phyloP scores from a whole-genome alignment of 345 rosid genomes.

The Nasturtium officinale region DNA sequence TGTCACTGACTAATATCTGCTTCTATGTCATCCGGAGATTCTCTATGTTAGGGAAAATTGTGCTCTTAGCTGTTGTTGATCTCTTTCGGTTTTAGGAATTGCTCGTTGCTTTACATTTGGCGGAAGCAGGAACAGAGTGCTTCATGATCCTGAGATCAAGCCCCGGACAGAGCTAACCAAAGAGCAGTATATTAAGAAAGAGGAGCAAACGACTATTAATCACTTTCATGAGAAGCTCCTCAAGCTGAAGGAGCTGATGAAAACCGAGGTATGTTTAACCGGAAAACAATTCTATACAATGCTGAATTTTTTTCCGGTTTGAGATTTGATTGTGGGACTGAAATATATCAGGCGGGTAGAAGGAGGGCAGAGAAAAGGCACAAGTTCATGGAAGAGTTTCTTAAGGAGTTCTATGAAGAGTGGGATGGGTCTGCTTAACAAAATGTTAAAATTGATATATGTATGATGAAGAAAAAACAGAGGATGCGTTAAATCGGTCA shows the following conservation, averaged over 20 bases:
- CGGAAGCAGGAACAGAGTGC: slow-evolving; percentile 73
- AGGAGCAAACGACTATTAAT: slow-evolving; percentile 78
- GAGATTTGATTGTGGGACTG: slow-evolving; percentile 5
- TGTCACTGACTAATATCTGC: neutral
- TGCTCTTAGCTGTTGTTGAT: neutral
- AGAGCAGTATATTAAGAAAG: slow-evolving; percentile 73
- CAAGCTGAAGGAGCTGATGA: slow-evolving; percentile 77
- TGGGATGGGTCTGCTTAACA: slow-evolving; percentile 74
- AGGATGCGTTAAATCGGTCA: neutral
- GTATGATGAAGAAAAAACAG: slow-evolving; percentile 9
- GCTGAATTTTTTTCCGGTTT: neutral
- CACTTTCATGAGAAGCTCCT: slow-evolving; percentile 90
- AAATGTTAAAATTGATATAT: slow-evolving; percentile 17
- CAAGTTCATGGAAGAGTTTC: slow-evolving; percentile 70
- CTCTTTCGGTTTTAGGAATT: slow-evolving; percentile 55
- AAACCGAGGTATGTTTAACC: slow-evolving; percentile 58
- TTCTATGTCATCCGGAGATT: neutral
- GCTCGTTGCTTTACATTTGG: slow-evolving; percentile 93
- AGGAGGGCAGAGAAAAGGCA: slow-evolving; percentile 79
- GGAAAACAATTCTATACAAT: neutral
- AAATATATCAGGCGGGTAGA: slow-evolving; percentile 63
- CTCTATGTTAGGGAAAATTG: neutral
- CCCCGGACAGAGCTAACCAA: slow-evolving; percentile 72
- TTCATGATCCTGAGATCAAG: slow-evolving; percentile 73
- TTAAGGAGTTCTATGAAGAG: slow-evolving; percentile 67